A percentile compares a stretch with the other conserved stretches of the same genome.
These are phyloP conservation scores for Phytophthora fragariae DNA, from an alignment of 352 stramenopile species.

Conservation along the genomic window DNA sequence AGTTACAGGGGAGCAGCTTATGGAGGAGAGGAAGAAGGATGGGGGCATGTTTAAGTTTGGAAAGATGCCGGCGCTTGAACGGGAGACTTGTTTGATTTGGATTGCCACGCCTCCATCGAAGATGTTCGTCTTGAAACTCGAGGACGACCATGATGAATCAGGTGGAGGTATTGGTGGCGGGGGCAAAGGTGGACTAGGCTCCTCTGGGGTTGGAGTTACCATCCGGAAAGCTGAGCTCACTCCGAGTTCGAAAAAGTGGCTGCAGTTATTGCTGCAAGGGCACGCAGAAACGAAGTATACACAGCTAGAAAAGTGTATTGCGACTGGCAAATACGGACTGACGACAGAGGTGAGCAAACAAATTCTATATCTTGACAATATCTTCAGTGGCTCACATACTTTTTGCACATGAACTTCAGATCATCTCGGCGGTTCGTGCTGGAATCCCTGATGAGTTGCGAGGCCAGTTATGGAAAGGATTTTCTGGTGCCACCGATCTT, in stretches of 20 bases:
- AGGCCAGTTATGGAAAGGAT: constrained; percentile 77
- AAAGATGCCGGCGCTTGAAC: constrained; percentile 64
- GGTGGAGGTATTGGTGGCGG: constrained; percentile 22
- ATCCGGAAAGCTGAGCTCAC: constrained; percentile 65
- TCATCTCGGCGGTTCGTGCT: constrained; percentile 76
- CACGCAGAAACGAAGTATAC: constrained; percentile 87
- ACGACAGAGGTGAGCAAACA: constrained; percentile 61
- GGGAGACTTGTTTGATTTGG: constrained; percentile 79
- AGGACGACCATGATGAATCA: constrained; percentile 66
- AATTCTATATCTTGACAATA: neutral
- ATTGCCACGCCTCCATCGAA: constrained; percentile 86
- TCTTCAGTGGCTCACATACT: neutral
- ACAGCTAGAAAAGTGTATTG: constrained; percentile 81
- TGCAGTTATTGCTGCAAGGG: constrained; percentile 72
- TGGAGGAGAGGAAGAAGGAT: constrained; percentile 82
- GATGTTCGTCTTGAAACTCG: constrained; percentile 84
- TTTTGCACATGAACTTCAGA: constrained; percentile 37
- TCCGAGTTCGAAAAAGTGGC: constrained; percentile 77
- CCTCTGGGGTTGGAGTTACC: constrained; percentile 29
- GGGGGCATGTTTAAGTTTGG: constrained; percentile 74
- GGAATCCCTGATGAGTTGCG: constrained; percentile 83
- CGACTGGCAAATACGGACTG: constrained; percentile 61
- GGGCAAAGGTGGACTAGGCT: constrained; percentile 31
- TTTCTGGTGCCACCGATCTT: constrained; percentile 68
- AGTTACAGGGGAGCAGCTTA: constrained; percentile 76